These are phyloP conservation scores for Eutrema heterophyllum DNA, from an alignment of 345 rosid species.

Conservation along the genomic window DNA sequence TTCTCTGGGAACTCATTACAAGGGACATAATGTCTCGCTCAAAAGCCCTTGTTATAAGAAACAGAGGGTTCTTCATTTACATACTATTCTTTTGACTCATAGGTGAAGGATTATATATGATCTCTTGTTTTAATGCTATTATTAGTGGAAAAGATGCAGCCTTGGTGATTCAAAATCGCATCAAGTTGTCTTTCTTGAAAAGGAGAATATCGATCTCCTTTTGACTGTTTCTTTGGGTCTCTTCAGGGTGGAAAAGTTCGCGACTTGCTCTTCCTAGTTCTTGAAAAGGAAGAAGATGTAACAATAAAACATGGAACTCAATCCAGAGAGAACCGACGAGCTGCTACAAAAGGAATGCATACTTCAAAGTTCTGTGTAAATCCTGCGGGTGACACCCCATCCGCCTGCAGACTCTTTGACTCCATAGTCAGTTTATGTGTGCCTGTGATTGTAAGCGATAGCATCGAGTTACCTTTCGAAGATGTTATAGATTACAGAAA, in stretches of 20 bases:
- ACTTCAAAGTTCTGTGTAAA: slow-evolving; percentile 90
- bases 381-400: slow-evolving; percentile 99
- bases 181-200: not conserved
- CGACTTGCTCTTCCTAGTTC: slow-evolving; percentile 78
- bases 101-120: not conserved
- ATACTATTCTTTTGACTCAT: not conserved
- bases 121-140: not conserved
- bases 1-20: not conserved
- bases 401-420: slow-evolving; percentile 97
- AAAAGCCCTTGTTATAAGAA: not conserved
- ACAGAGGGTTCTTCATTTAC: not conserved
- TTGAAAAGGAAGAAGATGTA: slow-evolving; percentile 79
- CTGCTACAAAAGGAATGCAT: slow-evolving; percentile 90
- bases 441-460: slow-evolving; percentile 85
- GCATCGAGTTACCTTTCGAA: slow-evolving; percentile 93
- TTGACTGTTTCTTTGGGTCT: slow-evolving; percentile 6
- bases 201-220: not conserved
- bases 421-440: slow-evolving; percentile 94
- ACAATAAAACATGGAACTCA: slow-evolving; percentile 89
- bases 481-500: slow-evolving; percentile 82
- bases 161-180: not conserved
- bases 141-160: not conserved
- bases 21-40: not conserved
- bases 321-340: slow-evolving; percentile 91
- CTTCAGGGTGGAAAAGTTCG: slow-evolving; percentile 92